Percentiles rank a stretch among this genome's conserved stretches.
Conservation (phyloP, 805 yeast species). For the Kurtzmaniella fragi region DNA sequence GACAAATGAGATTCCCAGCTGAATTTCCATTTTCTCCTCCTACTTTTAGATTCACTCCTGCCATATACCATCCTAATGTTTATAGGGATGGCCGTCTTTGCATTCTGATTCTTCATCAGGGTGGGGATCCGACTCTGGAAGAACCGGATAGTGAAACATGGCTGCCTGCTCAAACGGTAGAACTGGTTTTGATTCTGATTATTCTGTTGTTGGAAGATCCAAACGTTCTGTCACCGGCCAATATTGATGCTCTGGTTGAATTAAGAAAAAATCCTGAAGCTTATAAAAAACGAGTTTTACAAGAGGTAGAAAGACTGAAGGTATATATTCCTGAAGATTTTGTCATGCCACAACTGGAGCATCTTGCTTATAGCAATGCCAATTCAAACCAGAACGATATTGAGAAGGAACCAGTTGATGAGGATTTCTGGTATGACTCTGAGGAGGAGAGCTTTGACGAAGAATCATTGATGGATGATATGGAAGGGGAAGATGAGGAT, state of each 20-base stretch:
- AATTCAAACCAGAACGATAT: slow-evolving; percentile 33
- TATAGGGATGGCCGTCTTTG: slow-evolving; percentile 91
- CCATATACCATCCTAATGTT: slow-evolving; percentile 93
- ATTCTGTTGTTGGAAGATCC: slow-evolving; percentile 92
- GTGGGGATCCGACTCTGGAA: slow-evolving; percentile 85
- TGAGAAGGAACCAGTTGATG: slow-evolving; percentile 61
- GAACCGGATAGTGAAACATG: slow-evolving; percentile 93
- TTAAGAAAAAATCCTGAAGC: slow-evolving; percentile 78
- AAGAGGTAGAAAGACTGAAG: slow-evolving; percentile 80
- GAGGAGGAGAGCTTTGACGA: slow-evolving; percentile 45
- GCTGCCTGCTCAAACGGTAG: slow-evolving; percentile 92
- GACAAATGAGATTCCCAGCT: slow-evolving; percentile 87
- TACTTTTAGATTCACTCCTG: slow-evolving; percentile 84
- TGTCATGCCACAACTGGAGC: slow-evolving; percentile 68
- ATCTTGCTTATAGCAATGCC: slow-evolving; percentile 33
- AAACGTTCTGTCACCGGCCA: slow-evolving; percentile 89
- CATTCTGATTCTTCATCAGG: slow-evolving; percentile 86
- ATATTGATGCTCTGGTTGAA: slow-evolving; percentile 91
- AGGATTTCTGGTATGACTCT: slow-evolving; percentile 77
- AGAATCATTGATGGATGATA: slow-evolving; percentile 44
- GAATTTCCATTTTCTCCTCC: slow-evolving; percentile 95
- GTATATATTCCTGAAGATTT: slow-evolving; percentile 85
- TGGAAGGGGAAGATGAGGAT: slow-evolving; percentile 48
- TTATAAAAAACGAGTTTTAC: slow-evolving; percentile 67
- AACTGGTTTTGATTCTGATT: slow-evolving; percentile 82